These are phyloP conservation scores for Lentinula guzmanii DNA, from an alignment of 768 basidiomycete species.

Conservation along the genomic window DNA sequence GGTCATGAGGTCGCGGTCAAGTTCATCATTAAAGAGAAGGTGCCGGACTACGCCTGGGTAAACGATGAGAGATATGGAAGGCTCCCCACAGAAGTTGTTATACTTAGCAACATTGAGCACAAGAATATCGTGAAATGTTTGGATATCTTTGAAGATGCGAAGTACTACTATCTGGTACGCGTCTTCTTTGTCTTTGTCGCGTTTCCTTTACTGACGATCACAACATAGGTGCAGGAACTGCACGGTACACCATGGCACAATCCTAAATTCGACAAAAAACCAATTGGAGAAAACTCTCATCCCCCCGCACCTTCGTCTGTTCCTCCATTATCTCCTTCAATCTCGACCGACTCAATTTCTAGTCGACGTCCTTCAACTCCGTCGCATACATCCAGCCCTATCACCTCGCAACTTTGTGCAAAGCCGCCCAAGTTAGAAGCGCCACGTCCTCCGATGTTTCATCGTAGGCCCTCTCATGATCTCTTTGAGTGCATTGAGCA, in stretches of 20 bases:
- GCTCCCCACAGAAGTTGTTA: constrained; percentile 77
- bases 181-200: not conserved
- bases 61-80: constrained; percentile 53
- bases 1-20: constrained; percentile 84
- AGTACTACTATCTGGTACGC: constrained; percentile 84
- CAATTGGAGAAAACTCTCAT: constrained; percentile 14
- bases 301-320: constrained; percentile 28
- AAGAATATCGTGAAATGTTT: constrained; percentile 79
- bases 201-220: constrained; percentile 5
- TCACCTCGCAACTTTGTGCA: not conserved
- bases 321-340: constrained; percentile 54
- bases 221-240: constrained; percentile 75
- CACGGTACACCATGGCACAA: constrained; percentile 85
- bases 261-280: constrained; percentile 29
- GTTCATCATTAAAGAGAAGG: constrained; percentile 83
- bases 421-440: constrained; percentile 12
- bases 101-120: constrained; percentile 71
- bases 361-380: constrained; percentile 12
- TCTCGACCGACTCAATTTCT: constrained; percentile 36
- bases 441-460: constrained; percentile 33
- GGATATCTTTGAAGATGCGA: constrained; percentile 77
- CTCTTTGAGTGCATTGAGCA: constrained; percentile 95
- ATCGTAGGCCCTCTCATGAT: constrained; percentile 81
- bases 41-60: constrained; percentile 55
- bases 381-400: constrained; percentile 8